These are phyloP conservation scores for Phaseolus lunatus DNA, from an alignment of 306 rosid species.

Conservation along the genomic window DNA sequence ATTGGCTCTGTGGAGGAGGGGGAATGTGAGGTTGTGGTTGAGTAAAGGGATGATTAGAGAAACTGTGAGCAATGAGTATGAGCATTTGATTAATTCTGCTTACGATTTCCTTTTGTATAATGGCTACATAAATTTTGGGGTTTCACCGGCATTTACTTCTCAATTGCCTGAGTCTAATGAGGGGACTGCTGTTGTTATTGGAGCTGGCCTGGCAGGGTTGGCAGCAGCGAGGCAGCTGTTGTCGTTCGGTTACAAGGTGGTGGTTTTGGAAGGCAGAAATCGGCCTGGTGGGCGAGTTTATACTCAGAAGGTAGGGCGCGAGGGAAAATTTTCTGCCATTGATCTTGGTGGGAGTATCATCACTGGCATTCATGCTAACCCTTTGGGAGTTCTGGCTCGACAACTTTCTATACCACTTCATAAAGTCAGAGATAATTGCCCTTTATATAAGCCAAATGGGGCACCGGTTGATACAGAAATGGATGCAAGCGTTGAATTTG, in stretches of 20 bases:
- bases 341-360: conserved; percentile 96
- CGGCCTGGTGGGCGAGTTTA: conserved; percentile 96
- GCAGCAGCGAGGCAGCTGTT: conserved; percentile 95
- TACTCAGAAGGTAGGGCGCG: conserved; percentile 81
- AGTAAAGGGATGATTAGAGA: conserved; percentile 76
- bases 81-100: conserved; percentile 78
- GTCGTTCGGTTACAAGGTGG: conserved; percentile 84
- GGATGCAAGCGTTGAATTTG: conserved; percentile 70
- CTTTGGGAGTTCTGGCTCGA: conserved; percentile 92
- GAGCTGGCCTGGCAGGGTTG: conserved; percentile 94
- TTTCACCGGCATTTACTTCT: conserved; percentile 66
- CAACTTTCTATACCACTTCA: conserved; percentile 94
- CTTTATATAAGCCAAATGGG: conserved; percentile 87
- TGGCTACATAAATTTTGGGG: conserved; percentile 93
- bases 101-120: conserved; percentile 77
- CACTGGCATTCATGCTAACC: conserved; percentile 95
- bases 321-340: conserved; percentile 68
- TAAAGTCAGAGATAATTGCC: conserved; percentile 90
- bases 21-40: conserved; percentile 79
- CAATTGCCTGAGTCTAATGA: conserved; percentile 71
- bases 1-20: conserved; percentile 93
- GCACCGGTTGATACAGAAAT: conserved; percentile 63
- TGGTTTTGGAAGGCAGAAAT: conserved; percentile 83
- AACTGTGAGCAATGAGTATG: conserved; percentile 79
- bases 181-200: conserved; percentile 77